These are phyloP conservation scores for Spergularia azorica DNA, from an alignment of 179 eudicot species.

Conservation along the genomic window DNA sequence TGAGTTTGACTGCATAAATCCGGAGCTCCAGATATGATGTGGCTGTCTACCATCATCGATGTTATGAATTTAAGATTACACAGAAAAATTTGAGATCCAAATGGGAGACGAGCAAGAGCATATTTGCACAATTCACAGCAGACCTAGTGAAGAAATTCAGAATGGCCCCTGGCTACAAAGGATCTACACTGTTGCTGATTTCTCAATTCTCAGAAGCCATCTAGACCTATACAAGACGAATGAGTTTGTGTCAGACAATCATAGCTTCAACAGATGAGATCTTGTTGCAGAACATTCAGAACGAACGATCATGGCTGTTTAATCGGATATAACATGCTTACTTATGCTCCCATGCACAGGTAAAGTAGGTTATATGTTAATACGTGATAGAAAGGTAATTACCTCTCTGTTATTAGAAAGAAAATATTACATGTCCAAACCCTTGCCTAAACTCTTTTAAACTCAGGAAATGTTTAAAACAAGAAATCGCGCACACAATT, in stretches of 20 bases:
- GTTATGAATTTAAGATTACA: neutral
- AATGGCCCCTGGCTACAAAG: neutral
- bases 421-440: too few relatives aligned
- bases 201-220: neutral
- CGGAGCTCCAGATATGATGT: neutral
- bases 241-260: neutral
- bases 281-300: neutral
- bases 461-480: too few relatives aligned
- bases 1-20: neutral
- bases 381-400: too few relatives aligned
- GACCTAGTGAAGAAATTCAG: neutral
- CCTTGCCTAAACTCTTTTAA: too few relatives aligned
- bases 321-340: neutral
- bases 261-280: neutral
- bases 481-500: too few relatives aligned
- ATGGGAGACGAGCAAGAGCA: neutral
- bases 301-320: neutral
- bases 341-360: too few relatives aligned
- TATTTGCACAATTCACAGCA: neutral
- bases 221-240: conserved; percentile 14
- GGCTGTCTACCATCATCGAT: neutral
- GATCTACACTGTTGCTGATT: neutral
- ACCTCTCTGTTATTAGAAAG: too few relatives aligned
- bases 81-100: neutral
- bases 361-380: too few relatives aligned